Evolutionary conservation across 257 asterid species (phyloP), one percentile per base, ranked within the genome.

Genomic region (Capsicum baccatum): DNA sequence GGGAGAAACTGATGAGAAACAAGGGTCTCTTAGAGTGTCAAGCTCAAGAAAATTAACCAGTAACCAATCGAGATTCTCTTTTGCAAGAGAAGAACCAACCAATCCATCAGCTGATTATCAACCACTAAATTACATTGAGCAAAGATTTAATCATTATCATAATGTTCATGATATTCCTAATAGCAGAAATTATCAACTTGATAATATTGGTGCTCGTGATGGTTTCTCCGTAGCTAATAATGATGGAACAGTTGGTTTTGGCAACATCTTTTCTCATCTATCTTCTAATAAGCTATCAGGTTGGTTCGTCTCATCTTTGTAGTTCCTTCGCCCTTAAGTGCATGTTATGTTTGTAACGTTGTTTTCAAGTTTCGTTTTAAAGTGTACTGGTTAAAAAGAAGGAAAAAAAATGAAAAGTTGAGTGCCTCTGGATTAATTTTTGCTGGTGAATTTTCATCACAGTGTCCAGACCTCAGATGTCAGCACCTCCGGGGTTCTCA

Each of bases 401-500:
- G 13, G 9, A 74, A 50, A 15, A 47, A 21, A 50, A 7, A 44
- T 39, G 44, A 13, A 48, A 48, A 15, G 16, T 26, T 19, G 60
- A 21, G 14, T 74, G 60, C 44, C 21, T 13, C 19, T 19, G 44
- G 81, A 12, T 50, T 74, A 74, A 74, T 11, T 37, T 7, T 58
- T 68, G 82, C 81, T 19, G 63, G 64, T 26, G 89, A n/a, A 52
- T 84, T 78, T 80, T 89, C 62, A 50, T 50, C 21, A 50, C 93
- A 97, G 99, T 81, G 90, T 85, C 96, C 76, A 93, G 97, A 89
- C 88, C 98, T 87, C 97, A 93, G 86, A 89, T 93, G 89, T 90
- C 97, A 17, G 97, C 97, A 37, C 99, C 99, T 83, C 99, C 99
- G 26, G 99, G 99, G 35, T 97, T 95, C 91, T 89, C 94, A 5